Percentiles rank a stretch among this genome's conserved stretches.
phyloP scores from a whole-genome alignment of 805 yeast species.

The Komagataella ulmi region DNA sequence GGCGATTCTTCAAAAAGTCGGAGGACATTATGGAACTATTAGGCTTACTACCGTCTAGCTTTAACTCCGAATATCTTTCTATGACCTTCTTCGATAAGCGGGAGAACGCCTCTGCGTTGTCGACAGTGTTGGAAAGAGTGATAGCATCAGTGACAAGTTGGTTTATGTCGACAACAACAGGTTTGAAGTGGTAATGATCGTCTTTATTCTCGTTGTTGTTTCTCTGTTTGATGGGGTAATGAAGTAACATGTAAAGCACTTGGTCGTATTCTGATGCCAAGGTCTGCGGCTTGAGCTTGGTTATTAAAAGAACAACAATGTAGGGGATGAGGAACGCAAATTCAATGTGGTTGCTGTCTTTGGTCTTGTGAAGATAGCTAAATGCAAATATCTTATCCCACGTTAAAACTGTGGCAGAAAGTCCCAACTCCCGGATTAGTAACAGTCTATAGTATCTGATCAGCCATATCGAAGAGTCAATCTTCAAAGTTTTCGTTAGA shows the following conservation, averaged over 20 bases:
- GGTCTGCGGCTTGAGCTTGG: constrained; percentile 27
- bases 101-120: not conserved
- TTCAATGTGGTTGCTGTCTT: constrained; percentile 5
- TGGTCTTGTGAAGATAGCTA: constrained; percentile 7
- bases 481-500: constrained; percentile 26
- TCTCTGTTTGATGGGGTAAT: constrained; percentile 24
- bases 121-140: not conserved
- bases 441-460: constrained; percentile 36
- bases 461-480: constrained; percentile 42
- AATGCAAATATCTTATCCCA: constrained; percentile 37
- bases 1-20: not conserved
- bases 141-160: not conserved
- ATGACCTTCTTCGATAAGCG: not conserved
- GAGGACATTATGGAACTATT: not conserved
- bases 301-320: constrained; percentile 26
- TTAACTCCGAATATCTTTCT: not conserved
- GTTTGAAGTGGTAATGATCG: not conserved
- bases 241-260: constrained; percentile 31
- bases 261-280: constrained; percentile 39
- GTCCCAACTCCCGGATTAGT: constrained; percentile 33
- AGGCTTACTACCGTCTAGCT: not conserved
- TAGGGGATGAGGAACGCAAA: constrained; percentile 24
- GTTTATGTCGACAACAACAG: not conserved
- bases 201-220: not conserved
- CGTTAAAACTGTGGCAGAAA: constrained; percentile 17